Conservation (phyloP, 2,329 filamentous ascomycete genomes). For the Colletotrichum tropicale region DNA sequence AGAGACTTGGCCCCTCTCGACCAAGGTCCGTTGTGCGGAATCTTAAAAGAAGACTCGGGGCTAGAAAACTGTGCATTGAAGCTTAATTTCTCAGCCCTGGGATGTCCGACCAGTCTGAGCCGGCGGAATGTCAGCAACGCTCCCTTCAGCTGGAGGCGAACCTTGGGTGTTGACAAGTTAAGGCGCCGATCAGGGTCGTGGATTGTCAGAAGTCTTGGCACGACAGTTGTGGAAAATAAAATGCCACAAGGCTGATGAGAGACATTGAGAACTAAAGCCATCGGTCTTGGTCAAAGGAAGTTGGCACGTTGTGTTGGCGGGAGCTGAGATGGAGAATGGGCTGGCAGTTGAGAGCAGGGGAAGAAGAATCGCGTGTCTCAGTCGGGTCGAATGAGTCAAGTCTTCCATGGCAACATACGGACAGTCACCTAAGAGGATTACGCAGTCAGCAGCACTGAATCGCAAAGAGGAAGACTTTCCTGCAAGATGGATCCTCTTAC, state of each 20-base stretch:
- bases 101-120: background rate
- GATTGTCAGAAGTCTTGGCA: slow-evolving; percentile 8
- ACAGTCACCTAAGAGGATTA: background rate
- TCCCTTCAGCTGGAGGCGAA: background rate
- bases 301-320: background rate
- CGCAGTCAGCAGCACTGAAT: background rate
- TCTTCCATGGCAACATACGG: background rate
- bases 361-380: background rate
- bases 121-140: background rate
- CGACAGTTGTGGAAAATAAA: background rate
- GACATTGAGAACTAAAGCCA: background rate
- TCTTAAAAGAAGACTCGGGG: background rate
- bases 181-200: background rate
- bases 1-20: background rate
- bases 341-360: background rate
- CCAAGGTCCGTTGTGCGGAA: background rate
- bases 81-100: background rate
- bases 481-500: background rate
- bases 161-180: background rate
- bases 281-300: background rate
- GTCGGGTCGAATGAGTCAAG: background rate
- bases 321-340: background rate
- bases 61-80: background rate
- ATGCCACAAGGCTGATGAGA: background rate
- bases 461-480: background rate